Evolutionary conservation across 495 filamentous ascomycete species (phyloP), one percentile per base, ranked within the genome.

Genomic region (Chaetomium tenue): DNA sequence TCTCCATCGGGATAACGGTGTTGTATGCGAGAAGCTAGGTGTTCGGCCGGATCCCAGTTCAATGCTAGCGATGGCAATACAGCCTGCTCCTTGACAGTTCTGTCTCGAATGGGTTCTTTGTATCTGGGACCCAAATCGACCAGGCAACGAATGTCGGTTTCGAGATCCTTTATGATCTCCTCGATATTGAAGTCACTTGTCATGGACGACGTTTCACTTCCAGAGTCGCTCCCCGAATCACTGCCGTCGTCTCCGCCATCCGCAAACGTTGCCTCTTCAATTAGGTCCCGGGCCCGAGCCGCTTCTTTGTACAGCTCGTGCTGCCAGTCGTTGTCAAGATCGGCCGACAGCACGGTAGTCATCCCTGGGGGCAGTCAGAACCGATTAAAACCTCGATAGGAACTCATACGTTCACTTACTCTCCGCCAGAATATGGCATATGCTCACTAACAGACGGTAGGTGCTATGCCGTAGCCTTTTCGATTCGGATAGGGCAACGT

Each of bases 31-130:
- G 54, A 22, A 6, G 30, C 20, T n/a, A 57, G n/a, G 5, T 22
- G 28, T 7, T 57, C 33, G 9, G 37, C 30, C 16, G 33, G 33
- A 25, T 57, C n/a, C 54, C 54, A 57, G 0, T 33, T 42, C 2
- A 37, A 3, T 1, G 13, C 8, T 15, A 2, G 20, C 8, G 18
- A 6, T 13, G 54, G 54, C 3, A 16, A 12, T 13, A 33, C 54
- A 7, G 54, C 9, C 16, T 40, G 13, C 20, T 57, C 54, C 20
- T 15, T 23, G 6, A 39, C 33, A 20, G 54, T 39, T 13, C 33
- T 39, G 54, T 57, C 54, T 42, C n/a, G 54, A 25, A 57, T 40
- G 9, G 54, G 54, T 12, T 57, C 54, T 6, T 42, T 57, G 54
- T 40, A 57, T 15, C 54, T 40, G 11, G 54, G 33, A 2, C 54